phyloP scores from a whole-genome alignment of 2,329 filamentous ascomycete genomes.

The Boeremia exigua region DNA sequence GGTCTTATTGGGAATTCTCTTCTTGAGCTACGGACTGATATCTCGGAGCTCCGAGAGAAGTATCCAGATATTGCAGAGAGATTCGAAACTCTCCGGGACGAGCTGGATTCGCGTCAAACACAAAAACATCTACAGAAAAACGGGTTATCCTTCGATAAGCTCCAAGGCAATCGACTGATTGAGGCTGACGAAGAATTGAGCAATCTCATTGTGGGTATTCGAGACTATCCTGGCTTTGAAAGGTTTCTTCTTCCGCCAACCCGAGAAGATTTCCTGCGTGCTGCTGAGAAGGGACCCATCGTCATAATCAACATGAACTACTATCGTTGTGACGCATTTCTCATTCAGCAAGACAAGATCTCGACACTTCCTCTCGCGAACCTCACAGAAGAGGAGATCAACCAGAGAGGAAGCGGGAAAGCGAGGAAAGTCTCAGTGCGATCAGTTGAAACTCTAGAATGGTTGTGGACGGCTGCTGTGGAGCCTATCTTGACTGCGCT shows the following conservation, averaged over 20 bases:
- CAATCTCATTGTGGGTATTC: too few relatives aligned
- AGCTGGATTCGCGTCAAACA: background rate
- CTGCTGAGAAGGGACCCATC: conserved; percentile 5
- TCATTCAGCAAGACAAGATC: background rate
- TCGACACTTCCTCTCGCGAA: background rate
- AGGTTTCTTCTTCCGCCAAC: conserved; percentile 5
- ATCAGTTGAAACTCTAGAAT: background rate
- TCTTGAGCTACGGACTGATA: background rate
- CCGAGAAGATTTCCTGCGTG: background rate
- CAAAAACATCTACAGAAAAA: too few relatives aligned
- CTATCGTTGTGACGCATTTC: conserved; percentile 9
- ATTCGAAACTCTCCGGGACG: background rate
- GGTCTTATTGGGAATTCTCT: background rate
- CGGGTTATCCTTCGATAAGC: too few relatives aligned
- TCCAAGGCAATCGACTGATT: background rate
- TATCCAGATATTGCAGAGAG: background rate
- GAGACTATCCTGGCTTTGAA: background rate
- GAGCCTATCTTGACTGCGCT: background rate
- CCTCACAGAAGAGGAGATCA: background rate
- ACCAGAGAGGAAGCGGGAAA: too few relatives aligned
- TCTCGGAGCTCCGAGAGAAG: background rate
- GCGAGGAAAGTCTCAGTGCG: background rate
- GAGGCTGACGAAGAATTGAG: background rate
- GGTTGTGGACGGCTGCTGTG: background rate
- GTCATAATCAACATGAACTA: conserved; percentile 3